Percentiles rank a stretch among this genome's conserved stretches.
Evolutionary conservation across 192 early-diverging fungal species (phyloP).

Genomic region (Coemansia sp.): DNA sequence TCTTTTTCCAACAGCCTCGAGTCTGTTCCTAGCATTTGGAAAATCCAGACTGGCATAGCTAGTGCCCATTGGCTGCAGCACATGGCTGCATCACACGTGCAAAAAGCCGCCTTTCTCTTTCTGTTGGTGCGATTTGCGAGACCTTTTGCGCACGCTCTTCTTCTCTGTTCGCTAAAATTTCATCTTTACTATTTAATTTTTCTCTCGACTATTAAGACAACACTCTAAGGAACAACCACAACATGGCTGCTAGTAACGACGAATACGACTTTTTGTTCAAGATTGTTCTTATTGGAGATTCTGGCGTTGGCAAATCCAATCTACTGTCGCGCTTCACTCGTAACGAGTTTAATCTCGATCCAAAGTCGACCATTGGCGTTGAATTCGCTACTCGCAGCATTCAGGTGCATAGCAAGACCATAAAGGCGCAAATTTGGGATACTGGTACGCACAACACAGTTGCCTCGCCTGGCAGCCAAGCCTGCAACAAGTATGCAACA

Average conservation of each 20-base stretch:
- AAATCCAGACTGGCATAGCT: background rate
- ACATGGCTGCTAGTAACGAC: conserved; percentile 45
- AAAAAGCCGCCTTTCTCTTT: background rate
- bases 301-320: conserved; percentile 97
- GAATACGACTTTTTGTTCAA: conserved; percentile 92
- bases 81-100: background rate
- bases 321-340: conserved; percentile 95
- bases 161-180: background rate
- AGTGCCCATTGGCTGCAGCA: background rate
- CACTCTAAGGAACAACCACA: background rate
- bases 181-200: conserved; percentile 2
- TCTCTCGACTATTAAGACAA: conserved; percentile 12
- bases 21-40: background rate
- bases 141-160: background rate
- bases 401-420: conserved; percentile 94
- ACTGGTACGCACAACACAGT: conserved; percentile 67
- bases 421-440: conserved; percentile 99
- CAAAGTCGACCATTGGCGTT: conserved; percentile 98
- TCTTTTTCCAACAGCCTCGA: background rate
- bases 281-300: conserved; percentile 92
- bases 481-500: background rate
- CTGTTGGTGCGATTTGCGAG: background rate
- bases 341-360: conserved; percentile 98
- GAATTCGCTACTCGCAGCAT: conserved; percentile 97
- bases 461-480: background rate